Conservation (phyloP, 352 stramenopile genomes). For the Phytophthora pluvialis region DNA sequence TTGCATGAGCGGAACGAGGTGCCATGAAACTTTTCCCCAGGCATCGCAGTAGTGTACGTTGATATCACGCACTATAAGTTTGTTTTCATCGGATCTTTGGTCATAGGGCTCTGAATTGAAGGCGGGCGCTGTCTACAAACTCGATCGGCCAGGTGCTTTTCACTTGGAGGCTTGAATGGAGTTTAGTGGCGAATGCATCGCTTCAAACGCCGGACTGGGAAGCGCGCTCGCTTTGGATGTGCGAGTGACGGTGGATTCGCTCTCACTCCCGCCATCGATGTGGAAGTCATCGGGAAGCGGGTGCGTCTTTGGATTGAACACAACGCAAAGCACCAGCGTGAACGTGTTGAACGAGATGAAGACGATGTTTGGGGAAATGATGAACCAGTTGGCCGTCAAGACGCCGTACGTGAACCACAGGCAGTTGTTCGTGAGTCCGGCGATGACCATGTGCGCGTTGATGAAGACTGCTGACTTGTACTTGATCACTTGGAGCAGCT, state of each 20-base stretch:
- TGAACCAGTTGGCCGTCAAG: conserved; percentile 42
- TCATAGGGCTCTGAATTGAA: no score
- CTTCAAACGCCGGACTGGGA: conserved; percentile 33
- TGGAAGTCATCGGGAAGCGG: conserved; percentile 36
- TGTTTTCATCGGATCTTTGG: no score
- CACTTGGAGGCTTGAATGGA: conserved; percentile 27
- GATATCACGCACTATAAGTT: no score
- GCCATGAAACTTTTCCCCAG: no score
- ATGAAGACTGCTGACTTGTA: conserved; percentile 32
- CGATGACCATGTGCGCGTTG: conserved; percentile 36
- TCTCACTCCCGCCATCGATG: conserved; percentile 7
- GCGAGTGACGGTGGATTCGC: conserved; percentile 1
- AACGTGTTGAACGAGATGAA: conserved; percentile 39
- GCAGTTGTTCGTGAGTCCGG: conserved; percentile 29
- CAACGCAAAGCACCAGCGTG: conserved; percentile 31
- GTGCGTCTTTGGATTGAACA: conserved; percentile 40
- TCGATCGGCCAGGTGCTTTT: no score
- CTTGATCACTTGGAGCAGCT: conserved; percentile 33
- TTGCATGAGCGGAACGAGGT: no score
- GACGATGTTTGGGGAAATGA: conserved; percentile 38
- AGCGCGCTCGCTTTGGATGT: conserved; percentile 18
- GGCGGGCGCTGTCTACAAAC: no score
- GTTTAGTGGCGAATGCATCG: conserved; percentile 39
- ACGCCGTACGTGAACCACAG: conserved; percentile 45
- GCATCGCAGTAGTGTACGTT: no score